phyloP scores from a whole-genome alignment of 768 basidiomycete species.

The Boletus coccyginus region DNA sequence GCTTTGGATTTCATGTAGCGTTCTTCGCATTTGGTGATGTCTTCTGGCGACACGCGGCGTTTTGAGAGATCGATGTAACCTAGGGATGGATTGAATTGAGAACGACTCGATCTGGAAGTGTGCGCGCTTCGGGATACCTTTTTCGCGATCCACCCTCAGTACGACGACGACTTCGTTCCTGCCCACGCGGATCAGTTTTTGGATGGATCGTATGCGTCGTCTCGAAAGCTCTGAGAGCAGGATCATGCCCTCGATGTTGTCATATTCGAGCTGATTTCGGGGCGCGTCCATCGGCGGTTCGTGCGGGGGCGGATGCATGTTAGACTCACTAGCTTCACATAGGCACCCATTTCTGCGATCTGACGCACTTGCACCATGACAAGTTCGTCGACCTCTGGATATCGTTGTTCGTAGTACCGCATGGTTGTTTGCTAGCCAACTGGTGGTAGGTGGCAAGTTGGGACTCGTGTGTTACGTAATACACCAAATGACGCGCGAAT shows the following conservation, averaged over 20 bases:
- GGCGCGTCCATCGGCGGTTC: neutral
- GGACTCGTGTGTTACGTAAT: slow-evolving; percentile 7
- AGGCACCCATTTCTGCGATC: slow-evolving; percentile 99
- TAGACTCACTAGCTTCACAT: slow-evolving; percentile 88
- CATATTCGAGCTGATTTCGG: slow-evolving; percentile 82
- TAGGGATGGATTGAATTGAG: slow-evolving; percentile 24
- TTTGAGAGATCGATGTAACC: slow-evolving; percentile 99
- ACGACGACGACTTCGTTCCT: slow-evolving; percentile 99
- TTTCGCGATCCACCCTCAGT: slow-evolving; percentile 97
- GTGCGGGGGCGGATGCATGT: neutral
- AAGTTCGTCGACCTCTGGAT: slow-evolving; percentile 95
- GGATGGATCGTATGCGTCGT: slow-evolving; percentile 93
- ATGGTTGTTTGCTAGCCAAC: slow-evolving; percentile 35
- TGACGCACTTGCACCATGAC: slow-evolving; percentile 99
- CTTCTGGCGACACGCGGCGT: slow-evolving; percentile 95
- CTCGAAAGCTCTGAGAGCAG: slow-evolving; percentile 96
- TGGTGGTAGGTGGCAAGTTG: no score
- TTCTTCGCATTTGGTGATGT: slow-evolving; percentile 98
- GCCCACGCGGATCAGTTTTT: slow-evolving; percentile 96
- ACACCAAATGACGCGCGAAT: no score
- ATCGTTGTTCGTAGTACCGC: slow-evolving; percentile 92
- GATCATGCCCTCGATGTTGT: slow-evolving; percentile 99
- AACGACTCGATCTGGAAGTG: neutral
- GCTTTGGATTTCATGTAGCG: slow-evolving; percentile 98
- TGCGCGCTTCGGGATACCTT: slow-evolving; percentile 53